phyloP scores from a whole-genome alignment of 2,329 filamentous ascomycete genomes.

The Arachnopeziza araneosa region DNA sequence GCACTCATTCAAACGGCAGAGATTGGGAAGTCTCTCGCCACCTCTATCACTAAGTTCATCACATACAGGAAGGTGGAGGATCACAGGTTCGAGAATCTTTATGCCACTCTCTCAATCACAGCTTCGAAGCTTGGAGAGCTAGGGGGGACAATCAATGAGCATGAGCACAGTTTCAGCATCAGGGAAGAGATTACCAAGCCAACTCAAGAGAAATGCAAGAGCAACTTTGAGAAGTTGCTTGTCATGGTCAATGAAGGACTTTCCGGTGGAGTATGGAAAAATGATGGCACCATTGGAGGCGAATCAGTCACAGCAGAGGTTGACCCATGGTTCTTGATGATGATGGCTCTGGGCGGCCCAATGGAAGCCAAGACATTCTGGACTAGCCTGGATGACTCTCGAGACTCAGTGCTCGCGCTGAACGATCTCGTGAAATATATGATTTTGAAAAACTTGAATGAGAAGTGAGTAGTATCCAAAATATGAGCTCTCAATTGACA shows the following conservation, averaged over 20 bases:
- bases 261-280: constrained; percentile 9
- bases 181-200: constrained; percentile 8
- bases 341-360: constrained; percentile 8
- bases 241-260: constrained; percentile 10
- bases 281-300: constrained; percentile 9
- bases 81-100: constrained; percentile 11
- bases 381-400: constrained; percentile 9
- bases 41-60: constrained; percentile 10
- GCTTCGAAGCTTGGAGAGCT: constrained; percentile 6
- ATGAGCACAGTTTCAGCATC: constrained; percentile 9
- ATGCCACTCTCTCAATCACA: constrained; percentile 13
- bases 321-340: constrained; percentile 16
- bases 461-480: constrained; percentile 5
- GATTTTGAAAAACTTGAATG: constrained; percentile 9
- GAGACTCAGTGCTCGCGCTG: constrained; percentile 10
- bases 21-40: constrained; percentile 5
- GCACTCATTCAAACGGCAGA: constrained; percentile 11
- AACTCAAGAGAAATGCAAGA: constrained; percentile 6
- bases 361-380: constrained; percentile 10
- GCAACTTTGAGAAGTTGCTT: constrained; percentile 11
- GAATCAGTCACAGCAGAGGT: constrained; percentile 7
- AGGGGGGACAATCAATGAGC: constrained; percentile 12
- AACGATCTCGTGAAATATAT: constrained; percentile 16
- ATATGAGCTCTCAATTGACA: not conserved
- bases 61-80: constrained; percentile 12